A percentile compares a stretch with the other conserved stretches of the same genome.
Conservation (phyloP, 306 rosid species). For the Astragalus membranaceus region DNA sequence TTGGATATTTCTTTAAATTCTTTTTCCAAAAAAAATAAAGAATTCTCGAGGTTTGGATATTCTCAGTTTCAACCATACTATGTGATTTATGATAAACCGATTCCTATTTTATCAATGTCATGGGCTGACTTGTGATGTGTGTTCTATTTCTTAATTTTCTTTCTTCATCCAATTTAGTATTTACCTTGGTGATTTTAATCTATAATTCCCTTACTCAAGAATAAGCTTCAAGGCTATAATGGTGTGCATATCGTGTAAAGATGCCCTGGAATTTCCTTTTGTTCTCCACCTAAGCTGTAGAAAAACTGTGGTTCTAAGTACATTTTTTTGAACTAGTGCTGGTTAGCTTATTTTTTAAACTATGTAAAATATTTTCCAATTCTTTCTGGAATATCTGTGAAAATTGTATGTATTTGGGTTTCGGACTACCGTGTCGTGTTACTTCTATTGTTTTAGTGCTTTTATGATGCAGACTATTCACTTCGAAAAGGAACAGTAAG, state of each 20-base stretch:
- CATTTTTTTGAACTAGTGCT: not conserved
- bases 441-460: conserved; percentile 1
- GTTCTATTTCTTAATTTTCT: not conserved
- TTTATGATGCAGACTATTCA: conserved; percentile 1
- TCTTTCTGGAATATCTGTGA: not conserved
- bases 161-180: not conserved
- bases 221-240: not conserved
- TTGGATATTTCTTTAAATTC: not conserved
- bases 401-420: not conserved
- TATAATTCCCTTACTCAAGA: not conserved
- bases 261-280: not conserved
- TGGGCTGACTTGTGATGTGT: not conserved
- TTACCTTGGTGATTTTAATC: not conserved
- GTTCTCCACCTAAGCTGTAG: not conserved
- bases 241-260: not conserved
- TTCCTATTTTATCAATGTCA: not conserved
- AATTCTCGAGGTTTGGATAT: not conserved
- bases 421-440: not conserved
- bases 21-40: no score
- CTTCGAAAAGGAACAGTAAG: not conserved
- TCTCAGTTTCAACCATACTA: not conserved
- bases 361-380: not conserved
- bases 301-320: not conserved
- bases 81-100: not conserved
- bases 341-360: not conserved